These are phyloP conservation scores for Pseudocercospora fuligena DNA, from an alignment of 2,329 filamentous ascomycete species.

Conservation along the genomic window DNA sequence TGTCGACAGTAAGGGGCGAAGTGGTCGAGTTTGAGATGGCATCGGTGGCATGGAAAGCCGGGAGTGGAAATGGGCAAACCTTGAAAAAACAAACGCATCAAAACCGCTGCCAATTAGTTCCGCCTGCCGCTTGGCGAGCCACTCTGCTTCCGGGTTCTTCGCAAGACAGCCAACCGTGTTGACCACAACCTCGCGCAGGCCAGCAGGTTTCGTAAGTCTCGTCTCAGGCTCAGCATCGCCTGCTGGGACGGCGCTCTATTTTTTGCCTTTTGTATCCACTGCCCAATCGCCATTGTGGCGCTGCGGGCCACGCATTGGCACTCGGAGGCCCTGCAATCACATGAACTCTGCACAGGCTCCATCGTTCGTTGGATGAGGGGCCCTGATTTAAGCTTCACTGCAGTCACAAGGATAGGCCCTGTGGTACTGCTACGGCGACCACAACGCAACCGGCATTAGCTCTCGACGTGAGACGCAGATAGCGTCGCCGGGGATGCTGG, in stretches of 20 bases:
- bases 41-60: slow-evolving; percentile 6
- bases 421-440: slow-evolving; percentile 4
- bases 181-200: background rate
- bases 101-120: background rate
- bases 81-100: background rate
- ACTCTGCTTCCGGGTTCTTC: background rate
- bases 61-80: background rate
- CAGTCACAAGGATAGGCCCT: slow-evolving; percentile 7
- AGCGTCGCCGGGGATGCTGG: slow-evolving; percentile 14
- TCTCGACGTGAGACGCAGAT: slow-evolving; percentile 12
- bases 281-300: slow-evolving; percentile 6
- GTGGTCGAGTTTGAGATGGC: background rate
- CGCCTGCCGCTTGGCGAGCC: background rate
- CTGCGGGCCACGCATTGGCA: slow-evolving; percentile 5
- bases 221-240: background rate
- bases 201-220: background rate
- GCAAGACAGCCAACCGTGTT: background rate
- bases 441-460: slow-evolving; percentile 19
- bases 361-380: slow-evolving; percentile 11
- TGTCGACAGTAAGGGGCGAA: slow-evolving; percentile 16
- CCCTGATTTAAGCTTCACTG: slow-evolving; percentile 10
- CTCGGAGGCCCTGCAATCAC: background rate
- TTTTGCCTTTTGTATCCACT: background rate
- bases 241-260: background rate
- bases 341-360: slow-evolving; percentile 5